phyloP scores from a whole-genome alignment of 192 early-diverging fungal species.

The Rhizophagus clarus region DNA sequence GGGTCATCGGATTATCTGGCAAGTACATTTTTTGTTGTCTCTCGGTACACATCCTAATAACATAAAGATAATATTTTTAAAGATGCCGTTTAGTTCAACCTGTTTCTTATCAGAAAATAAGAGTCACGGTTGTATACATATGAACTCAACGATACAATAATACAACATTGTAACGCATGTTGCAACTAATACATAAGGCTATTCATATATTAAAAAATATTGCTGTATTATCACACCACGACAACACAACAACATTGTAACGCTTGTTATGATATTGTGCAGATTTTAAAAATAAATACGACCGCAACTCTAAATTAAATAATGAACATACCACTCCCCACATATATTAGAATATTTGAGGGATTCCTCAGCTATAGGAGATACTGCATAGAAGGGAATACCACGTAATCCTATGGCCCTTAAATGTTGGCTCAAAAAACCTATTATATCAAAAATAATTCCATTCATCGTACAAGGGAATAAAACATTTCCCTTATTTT shows the following conservation, averaged over 20 bases:
- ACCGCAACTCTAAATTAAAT: too few relatives aligned
- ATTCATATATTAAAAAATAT: too few relatives aligned
- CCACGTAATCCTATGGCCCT: constrained; percentile 55
- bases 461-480: constrained; percentile 71
- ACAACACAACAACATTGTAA: too few relatives aligned
- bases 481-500: constrained; percentile 67
- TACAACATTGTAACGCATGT: too few relatives aligned
- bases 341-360: constrained; percentile 82
- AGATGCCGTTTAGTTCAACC: too few relatives aligned
- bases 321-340: constrained; percentile 73
- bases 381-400: constrained; percentile 70
- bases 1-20: constrained; percentile 59
- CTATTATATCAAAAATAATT: constrained; percentile 74
- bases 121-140: too few relatives aligned
- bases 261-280: too few relatives aligned
- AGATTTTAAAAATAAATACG: too few relatives aligned
- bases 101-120: too few relatives aligned
- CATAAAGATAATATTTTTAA: background rate
- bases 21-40: constrained; percentile 70
- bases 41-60: constrained; percentile 59
- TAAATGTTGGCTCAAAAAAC: constrained; percentile 58
- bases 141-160: too few relatives aligned
- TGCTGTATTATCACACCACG: too few relatives aligned
- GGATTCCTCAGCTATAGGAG: constrained; percentile 74
- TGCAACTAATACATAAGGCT: too few relatives aligned